Conservation (phyloP, 495 filamentous ascomycete genomes). For the Penicillium robsamsonii region DNA sequence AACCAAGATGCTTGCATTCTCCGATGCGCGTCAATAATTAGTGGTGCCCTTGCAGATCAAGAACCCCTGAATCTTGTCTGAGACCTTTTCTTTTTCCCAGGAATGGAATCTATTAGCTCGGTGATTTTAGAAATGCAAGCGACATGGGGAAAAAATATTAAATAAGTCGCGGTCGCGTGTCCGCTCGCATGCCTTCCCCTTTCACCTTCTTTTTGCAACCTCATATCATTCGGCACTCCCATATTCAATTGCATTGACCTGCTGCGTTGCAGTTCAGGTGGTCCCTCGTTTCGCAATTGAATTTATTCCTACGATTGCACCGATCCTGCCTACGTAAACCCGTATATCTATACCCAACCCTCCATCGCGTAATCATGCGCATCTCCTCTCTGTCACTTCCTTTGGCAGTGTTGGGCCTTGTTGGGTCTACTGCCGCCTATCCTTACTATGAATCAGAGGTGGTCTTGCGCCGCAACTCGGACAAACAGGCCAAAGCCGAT, state of each 20-base stretch:
- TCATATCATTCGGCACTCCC: slow-evolving; percentile 4
- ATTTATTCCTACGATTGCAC: slow-evolving; percentile 2
- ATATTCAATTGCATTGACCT: slow-evolving; percentile 23
- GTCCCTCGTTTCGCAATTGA: slow-evolving; percentile 16
- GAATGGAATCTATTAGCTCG: background rate
- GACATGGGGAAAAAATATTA: slow-evolving; percentile 5
- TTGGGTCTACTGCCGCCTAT: slow-evolving; percentile 26
- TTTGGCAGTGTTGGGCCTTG: slow-evolving; percentile 27
- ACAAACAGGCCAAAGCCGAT: slow-evolving; percentile 45
- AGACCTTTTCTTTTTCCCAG: background rate
- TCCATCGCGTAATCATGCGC: slow-evolving; percentile 29
- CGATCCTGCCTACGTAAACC: slow-evolving; percentile 2
- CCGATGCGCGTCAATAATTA: slow-evolving; percentile 12
- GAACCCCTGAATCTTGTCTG: slow-evolving; percentile 7
- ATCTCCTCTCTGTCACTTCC: slow-evolving; percentile 27
- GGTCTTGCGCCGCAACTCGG: slow-evolving; percentile 8
- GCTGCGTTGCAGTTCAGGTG: slow-evolving; percentile 10
- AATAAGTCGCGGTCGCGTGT: slow-evolving; percentile 16
- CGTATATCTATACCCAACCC: slow-evolving; percentile 3
- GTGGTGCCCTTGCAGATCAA: slow-evolving; percentile 20
- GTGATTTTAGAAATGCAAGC: background rate
- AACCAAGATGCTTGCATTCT: background rate
- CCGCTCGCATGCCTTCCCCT: slow-evolving; percentile 16
- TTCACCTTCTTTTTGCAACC: slow-evolving; percentile 5
- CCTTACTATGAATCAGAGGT: slow-evolving; percentile 15